Evolutionary conservation across 768 basidiomycete genomes (phyloP).

Genomic region (Pilatotrama ljubarskyi): DNA sequence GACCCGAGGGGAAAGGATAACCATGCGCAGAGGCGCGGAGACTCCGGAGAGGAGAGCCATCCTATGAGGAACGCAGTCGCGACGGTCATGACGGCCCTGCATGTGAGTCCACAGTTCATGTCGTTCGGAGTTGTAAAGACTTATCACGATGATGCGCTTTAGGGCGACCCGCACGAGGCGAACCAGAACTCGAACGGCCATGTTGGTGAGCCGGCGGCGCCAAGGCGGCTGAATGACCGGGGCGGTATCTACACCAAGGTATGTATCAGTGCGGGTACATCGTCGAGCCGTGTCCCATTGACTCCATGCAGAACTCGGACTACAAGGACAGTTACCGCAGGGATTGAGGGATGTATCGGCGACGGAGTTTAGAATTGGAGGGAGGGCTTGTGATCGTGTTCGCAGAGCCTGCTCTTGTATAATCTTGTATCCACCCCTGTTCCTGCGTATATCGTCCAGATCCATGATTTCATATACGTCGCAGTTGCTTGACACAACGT

Average conservation of each 20-base stretch:
- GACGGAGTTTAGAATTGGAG: too few species aligned
- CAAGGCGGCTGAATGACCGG: conserved; percentile 12
- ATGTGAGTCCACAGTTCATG: conserved; percentile 3
- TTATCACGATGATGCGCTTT: background rate
- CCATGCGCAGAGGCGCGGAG: background rate
- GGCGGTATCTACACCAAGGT: conserved; percentile 23
- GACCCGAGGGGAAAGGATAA: background rate
- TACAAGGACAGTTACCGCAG: conserved; percentile 17
- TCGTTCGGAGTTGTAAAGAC: too few species aligned
- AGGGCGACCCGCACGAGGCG: background rate
- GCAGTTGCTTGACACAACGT: too few species aligned
- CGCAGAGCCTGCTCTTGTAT: too few species aligned
- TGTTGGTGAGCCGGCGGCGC: conserved; percentile 14
- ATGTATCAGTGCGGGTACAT: background rate
- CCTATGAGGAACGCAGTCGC: background rate
- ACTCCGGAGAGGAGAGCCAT: background rate
- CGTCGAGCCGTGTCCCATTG: background rate
- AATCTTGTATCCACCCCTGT: too few species aligned
- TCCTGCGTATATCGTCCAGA: too few species aligned
- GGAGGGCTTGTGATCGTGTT: too few species aligned
- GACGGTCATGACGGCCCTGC: conserved; percentile 10
- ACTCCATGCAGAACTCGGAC: conserved; percentile 8
- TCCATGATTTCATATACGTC: too few species aligned
- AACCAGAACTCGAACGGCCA: conserved; percentile 9
- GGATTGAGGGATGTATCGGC: background rate